Evolutionary conservation across 192 early-diverging fungal genomes (phyloP).

Genomic region (Podila epigama): DNA sequence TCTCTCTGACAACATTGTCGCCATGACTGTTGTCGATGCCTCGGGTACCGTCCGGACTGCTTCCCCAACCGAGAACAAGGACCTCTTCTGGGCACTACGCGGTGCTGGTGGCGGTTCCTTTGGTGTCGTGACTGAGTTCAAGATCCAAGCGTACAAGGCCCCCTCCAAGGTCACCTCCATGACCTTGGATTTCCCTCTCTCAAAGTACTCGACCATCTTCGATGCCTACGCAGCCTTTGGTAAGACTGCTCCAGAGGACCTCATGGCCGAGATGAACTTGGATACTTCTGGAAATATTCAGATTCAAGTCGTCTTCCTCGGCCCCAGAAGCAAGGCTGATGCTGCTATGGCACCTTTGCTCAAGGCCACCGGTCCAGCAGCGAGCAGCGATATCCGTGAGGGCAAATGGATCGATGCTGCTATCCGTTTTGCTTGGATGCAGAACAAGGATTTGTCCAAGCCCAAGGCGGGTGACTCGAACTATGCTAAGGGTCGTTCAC

Average conservation of each 20-base stretch:
- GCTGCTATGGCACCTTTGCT: conserved; percentile 23
- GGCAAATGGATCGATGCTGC: conserved; percentile 29
- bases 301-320: conserved; percentile 42
- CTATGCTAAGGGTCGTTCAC: conserved; percentile 36
- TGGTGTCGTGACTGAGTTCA: conserved; percentile 55
- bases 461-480: conserved; percentile 25
- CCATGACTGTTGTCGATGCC: conserved; percentile 55
- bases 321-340: conserved; percentile 12
- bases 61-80: conserved; percentile 45
- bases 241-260: conserved; percentile 15
- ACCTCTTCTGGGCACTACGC: conserved; percentile 69
- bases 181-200: conserved; percentile 19
- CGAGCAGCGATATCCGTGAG: conserved; percentile 14
- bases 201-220: conserved; percentile 18
- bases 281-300: conserved; percentile 12
- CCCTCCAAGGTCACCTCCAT: conserved; percentile 46
- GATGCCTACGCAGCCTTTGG: conserved; percentile 23
- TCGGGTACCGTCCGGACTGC: conserved; percentile 56
- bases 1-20: conserved; percentile 56
- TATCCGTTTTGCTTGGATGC: conserved; percentile 25
- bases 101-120: conserved; percentile 66
- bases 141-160: conserved; percentile 31
- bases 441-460: neutral
- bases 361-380: conserved; percentile 11
- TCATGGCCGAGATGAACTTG: conserved; percentile 46